Evolutionary conservation across 495 filamentous ascomycete genomes (phyloP).

Genomic region (Neurospora intermedia): DNA sequence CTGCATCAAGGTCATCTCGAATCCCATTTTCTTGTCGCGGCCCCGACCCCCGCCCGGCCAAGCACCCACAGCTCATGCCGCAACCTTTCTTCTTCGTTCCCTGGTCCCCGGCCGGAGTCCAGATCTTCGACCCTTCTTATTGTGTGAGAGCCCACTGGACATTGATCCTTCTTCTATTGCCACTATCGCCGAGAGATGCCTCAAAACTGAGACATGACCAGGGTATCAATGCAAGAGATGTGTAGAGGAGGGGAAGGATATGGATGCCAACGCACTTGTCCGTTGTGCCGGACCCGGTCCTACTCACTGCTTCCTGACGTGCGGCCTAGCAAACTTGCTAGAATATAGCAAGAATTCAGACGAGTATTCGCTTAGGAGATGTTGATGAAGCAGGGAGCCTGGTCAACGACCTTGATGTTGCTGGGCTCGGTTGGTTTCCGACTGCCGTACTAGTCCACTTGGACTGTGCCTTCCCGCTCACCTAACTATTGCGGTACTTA

Average conservation of each 20-base stretch:
- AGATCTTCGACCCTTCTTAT: neutral
- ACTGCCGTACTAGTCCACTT: neutral
- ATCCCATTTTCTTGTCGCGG: neutral
- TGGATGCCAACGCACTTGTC: neutral
- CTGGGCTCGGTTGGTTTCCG: neutral
- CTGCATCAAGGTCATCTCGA: conserved; percentile 1
- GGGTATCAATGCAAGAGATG: conserved; percentile 6
- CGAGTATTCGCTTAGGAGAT: neutral
- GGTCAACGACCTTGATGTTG: neutral
- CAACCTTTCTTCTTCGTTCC: neutral
- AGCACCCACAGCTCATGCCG: neutral
- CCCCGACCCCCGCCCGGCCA: neutral
- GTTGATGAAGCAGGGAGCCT: neutral
- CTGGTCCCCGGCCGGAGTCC: neutral
- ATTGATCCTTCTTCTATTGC: conserved; percentile 1
- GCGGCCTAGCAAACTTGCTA: neutral
- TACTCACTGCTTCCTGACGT: neutral
- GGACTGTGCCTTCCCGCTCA: neutral
- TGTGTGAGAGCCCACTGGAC: neutral
- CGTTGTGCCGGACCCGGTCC: neutral
- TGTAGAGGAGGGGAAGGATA: neutral
- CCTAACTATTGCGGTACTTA: neutral
- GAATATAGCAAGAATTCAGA: neutral
- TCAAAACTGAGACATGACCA: conserved; percentile 11
- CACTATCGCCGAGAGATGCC: conserved; percentile 6